Evolutionary conservation across 495 filamentous ascomycete genomes (phyloP).

Genomic region (Xylaria acuta): DNA sequence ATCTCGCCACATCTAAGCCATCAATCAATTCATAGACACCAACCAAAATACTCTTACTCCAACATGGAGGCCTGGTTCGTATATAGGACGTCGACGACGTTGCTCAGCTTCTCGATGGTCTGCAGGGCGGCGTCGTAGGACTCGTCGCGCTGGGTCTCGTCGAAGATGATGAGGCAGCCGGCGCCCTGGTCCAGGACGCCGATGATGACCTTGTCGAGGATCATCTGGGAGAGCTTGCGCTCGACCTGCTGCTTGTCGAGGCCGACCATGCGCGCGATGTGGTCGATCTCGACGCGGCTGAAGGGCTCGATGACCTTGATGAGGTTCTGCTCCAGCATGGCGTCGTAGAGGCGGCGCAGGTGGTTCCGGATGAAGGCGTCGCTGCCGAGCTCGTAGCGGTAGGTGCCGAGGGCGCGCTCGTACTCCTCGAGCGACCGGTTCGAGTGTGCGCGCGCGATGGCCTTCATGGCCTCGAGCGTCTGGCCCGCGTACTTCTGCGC

Average conservation of each 20-base stretch:
- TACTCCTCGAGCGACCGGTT: conserved; percentile 96
- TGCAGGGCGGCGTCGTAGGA: conserved; percentile 92
- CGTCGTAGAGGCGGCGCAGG: conserved; percentile 91
- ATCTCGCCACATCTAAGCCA: conserved; percentile 16
- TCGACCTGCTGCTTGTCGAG: conserved; percentile 96
- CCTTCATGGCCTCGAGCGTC: conserved; percentile 97
- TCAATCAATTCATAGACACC: neutral
- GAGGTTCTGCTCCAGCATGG: conserved; percentile 98
- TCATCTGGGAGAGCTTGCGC: conserved; percentile 98
- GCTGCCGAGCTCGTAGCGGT: conserved; percentile 87
- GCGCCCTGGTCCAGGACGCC: conserved; percentile 98
- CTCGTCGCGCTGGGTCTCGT: conserved; percentile 91
- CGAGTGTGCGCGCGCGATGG: conserved; percentile 91
- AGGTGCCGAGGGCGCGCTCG: conserved; percentile 86
- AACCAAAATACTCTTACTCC: conserved; percentile 62
- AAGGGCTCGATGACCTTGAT: conserved; percentile 99
- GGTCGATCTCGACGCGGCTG: conserved; percentile 92
- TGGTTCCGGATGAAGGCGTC: conserved; percentile 96
- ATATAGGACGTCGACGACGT: conserved; percentile 96
- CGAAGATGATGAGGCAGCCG: conserved; percentile 94
- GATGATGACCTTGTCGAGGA: conserved; percentile 97
- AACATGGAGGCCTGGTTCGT: conserved; percentile 95
- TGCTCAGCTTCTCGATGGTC: conserved; percentile 96
- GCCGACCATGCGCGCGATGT: conserved; percentile 96
- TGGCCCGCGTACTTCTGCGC: conserved; percentile 93